A percentile compares a stretch with the other conserved stretches of the same genome.
Conservation (phyloP, 2,329 filamentous ascomycete species). For the Pseudonectria buxi region DNA sequence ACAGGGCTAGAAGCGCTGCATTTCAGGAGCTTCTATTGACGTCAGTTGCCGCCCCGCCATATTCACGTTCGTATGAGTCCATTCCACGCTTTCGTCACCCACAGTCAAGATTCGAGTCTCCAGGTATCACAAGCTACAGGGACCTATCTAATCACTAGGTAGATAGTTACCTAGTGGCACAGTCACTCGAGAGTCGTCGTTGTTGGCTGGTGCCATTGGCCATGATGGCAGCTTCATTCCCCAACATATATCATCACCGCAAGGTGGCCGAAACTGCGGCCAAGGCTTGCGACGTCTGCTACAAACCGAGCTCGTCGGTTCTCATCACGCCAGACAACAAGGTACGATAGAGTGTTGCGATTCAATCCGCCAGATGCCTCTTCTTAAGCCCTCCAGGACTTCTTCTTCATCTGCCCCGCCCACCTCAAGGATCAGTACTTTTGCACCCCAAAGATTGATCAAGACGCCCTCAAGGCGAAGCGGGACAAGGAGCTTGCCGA, state of each 20-base stretch:
- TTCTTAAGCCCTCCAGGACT: constrained; percentile 46
- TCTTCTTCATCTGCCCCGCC: constrained; percentile 81
- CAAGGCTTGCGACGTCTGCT: constrained; percentile 86
- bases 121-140: background rate
- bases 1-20: constrained; percentile 9
- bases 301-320: constrained; percentile 79
- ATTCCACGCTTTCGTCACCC: no score
- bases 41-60: constrained; percentile 8
- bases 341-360: constrained; percentile 40
- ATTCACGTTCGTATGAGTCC: background rate
- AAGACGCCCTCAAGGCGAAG: constrained; percentile 56
- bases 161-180: background rate
- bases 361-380: constrained; percentile 1
- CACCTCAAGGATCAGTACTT: constrained; percentile 83
- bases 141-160: no score
- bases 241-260: constrained; percentile 78
- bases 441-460: constrained; percentile 66
- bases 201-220: no score
- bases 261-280: constrained; percentile 78
- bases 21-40: constrained; percentile 4
- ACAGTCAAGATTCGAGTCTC: no score
- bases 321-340: constrained; percentile 85
- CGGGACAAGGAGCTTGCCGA: constrained; percentile 56
- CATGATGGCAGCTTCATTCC: constrained; percentile 45
- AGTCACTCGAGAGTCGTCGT: no score